phyloP scores from a whole-genome alignment of 1,284 basidiomycete genomes.

The Puccinia brachypodii region DNA sequence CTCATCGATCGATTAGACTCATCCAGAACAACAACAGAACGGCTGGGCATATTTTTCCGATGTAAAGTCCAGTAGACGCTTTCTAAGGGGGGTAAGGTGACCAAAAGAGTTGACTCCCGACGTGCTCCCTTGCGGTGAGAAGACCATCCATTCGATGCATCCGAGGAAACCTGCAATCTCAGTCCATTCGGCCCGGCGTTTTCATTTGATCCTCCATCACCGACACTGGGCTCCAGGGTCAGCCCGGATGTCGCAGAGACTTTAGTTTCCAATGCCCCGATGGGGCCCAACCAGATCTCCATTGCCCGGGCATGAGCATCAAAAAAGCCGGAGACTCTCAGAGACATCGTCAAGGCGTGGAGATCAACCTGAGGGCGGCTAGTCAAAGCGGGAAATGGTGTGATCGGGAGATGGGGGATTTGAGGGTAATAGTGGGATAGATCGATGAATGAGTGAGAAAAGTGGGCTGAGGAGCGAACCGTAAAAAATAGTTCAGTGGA shows the following conservation, averaged over 20 bases:
- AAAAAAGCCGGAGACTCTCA: slow-evolving; percentile 32
- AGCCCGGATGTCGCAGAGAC: slow-evolving; percentile 34
- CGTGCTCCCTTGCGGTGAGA: neutral
- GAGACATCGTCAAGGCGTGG: slow-evolving; percentile 18
- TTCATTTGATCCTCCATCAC: slow-evolving; percentile 10
- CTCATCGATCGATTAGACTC: slow-evolving; percentile 38
- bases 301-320: slow-evolving; percentile 30
- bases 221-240: neutral
- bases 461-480: slow-evolving; percentile 25
- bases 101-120: slow-evolving; percentile 31
- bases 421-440: slow-evolving; percentile 41
- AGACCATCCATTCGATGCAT: slow-evolving; percentile 5
- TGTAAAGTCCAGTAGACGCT: slow-evolving; percentile 47
- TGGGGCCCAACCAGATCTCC: slow-evolving; percentile 45
- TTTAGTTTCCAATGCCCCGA: slow-evolving; percentile 28
- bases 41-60: slow-evolving; percentile 25
- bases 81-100: slow-evolving; percentile 38
- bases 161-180: slow-evolving; percentile 27
- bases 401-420: slow-evolving; percentile 35
- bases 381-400: slow-evolving; percentile 35
- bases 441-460: slow-evolving; percentile 47
- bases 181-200: neutral
- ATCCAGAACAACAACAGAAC: slow-evolving; percentile 34
- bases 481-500: neutral
- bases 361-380: slow-evolving; percentile 28